Base-by-base conservation (phyloP, 805 yeast species). In the Ogataea wickerhamii region DNA sequence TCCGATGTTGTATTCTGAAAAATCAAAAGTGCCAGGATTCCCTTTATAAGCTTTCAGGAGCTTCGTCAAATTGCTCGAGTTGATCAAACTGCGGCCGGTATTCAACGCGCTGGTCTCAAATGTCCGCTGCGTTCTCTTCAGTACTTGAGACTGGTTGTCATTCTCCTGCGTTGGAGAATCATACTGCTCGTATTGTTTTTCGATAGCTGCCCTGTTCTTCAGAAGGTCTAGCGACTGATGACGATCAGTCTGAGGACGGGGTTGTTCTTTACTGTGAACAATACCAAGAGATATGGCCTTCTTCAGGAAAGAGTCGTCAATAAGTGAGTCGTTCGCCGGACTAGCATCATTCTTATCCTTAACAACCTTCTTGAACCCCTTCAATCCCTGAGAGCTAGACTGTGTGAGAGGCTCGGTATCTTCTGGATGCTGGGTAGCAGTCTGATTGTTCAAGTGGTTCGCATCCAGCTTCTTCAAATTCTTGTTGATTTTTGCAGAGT, bases 221-320 rank as follows among this genome's bases (percentile, higher is more conserved):
- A 57, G 37, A 28, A 56, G 36, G 16, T 41, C 44, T 16, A 57
- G 34, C 2, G 60, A 52, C 32, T 42, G 50, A 35, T 56, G 56
- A 28, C 50, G 36, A 18, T 37, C 38, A 34, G 49, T 42, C 6
- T 26, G 24, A 4, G 17, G 32, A 6, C 40, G 34, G 16, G 7
- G n/a, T 5, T 34, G 34, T 14, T 51, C 52, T 12, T 47, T 38
- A 12, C 53, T 48, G 5, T 48, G 36, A 2, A 54, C 54, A 24
- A 53, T 43, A 12, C 61, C 61, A 28, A 48, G 34, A 12, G 45
- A 36, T 13, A 53, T 42, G 1, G 59, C 61, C 28, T 50, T 40
- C 25, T 51, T 36, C 12, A 54, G 28, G 28, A 49, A 45, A 1
- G 41, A 32, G 5, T 39, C 21, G 19, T 40, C 38, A 2, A 6